Evolutionary conservation across 2,329 filamentous ascomycete species (phyloP).

Genomic region (Pezicula carpinea): DNA sequence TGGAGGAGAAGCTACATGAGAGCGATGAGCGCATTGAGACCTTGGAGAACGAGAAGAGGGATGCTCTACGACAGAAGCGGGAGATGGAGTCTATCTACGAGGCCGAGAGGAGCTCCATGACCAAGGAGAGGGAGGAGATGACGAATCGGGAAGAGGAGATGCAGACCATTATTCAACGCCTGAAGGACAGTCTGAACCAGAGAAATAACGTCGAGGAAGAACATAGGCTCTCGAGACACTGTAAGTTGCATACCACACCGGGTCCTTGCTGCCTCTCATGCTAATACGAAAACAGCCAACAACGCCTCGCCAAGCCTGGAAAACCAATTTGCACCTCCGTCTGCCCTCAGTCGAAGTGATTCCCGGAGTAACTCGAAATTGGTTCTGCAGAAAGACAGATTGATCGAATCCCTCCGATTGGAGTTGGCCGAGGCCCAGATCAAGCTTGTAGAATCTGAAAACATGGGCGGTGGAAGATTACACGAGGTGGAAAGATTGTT

Average conservation of each 20-base stretch:
- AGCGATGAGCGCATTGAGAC: slow-evolving; percentile 77
- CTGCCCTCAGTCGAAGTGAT: slow-evolving; percentile 79
- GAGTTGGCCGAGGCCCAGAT: slow-evolving; percentile 94
- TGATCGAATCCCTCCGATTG: slow-evolving; percentile 86
- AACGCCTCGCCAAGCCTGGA: slow-evolving; percentile 67
- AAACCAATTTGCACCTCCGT: slow-evolving; percentile 79
- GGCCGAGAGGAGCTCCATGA: slow-evolving; percentile 78
- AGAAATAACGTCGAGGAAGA: slow-evolving; percentile 54
- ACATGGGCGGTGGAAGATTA: slow-evolving; percentile 80
- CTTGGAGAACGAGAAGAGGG: slow-evolving; percentile 79
- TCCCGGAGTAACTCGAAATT: slow-evolving; percentile 86
- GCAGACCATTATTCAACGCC: slow-evolving; percentile 80
- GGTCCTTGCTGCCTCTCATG: neutral
- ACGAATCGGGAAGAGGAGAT: slow-evolving; percentile 82
- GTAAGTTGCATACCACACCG: slow-evolving; percentile 34
- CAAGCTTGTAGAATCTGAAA: slow-evolving; percentile 91
- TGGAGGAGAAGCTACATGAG: slow-evolving; percentile 87
- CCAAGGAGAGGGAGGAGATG: slow-evolving; percentile 90
- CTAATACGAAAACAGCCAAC: slow-evolving; percentile 25
- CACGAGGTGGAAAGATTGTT: slow-evolving; percentile 87
- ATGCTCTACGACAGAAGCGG: slow-evolving; percentile 75
- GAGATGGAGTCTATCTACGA: slow-evolving; percentile 94
- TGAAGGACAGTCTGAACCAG: slow-evolving; percentile 85
- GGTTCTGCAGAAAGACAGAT: slow-evolving; percentile 89
- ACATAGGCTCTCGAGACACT: slow-evolving; percentile 53